phyloP scores from a whole-genome alignment of 2,329 filamentous ascomycete genomes.

The Arthroderma sp. region DNA sequence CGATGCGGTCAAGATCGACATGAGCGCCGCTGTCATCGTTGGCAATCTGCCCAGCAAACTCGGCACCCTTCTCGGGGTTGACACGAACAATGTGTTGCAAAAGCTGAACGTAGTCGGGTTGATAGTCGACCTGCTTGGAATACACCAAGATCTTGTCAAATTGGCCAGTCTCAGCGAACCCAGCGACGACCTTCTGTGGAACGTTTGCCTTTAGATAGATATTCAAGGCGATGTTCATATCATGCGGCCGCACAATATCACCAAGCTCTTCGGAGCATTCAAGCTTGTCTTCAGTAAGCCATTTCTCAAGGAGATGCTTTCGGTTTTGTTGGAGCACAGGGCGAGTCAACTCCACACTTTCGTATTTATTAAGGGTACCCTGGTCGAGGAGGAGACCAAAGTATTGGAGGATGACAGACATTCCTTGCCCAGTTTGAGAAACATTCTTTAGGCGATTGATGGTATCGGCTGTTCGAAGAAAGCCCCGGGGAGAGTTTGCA shows the following conservation, averaged over 20 bases:
- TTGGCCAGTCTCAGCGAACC: slow-evolving; percentile 87
- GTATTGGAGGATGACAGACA: slow-evolving; percentile 92
- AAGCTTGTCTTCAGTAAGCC: slow-evolving; percentile 91
- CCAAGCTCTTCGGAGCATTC: slow-evolving; percentile 93
- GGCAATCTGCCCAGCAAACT: slow-evolving; percentile 85
- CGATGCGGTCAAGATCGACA: slow-evolving; percentile 84
- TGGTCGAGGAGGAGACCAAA: slow-evolving; percentile 96
- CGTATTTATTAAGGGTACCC: slow-evolving; percentile 79
- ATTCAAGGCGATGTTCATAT: slow-evolving; percentile 70
- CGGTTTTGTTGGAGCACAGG: slow-evolving; percentile 87
- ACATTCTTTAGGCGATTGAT: slow-evolving; percentile 92
- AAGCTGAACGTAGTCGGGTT: slow-evolving; percentile 87
- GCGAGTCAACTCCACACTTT: slow-evolving; percentile 84
- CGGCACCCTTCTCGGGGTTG: slow-evolving; percentile 84
- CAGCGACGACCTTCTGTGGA: slow-evolving; percentile 86
- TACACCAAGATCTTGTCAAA: slow-evolving; percentile 96
- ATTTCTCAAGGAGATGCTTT: slow-evolving; percentile 94
- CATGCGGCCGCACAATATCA: slow-evolving; percentile 81
- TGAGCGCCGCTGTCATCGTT: slow-evolving; percentile 78
- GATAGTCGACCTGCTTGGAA: slow-evolving; percentile 69
- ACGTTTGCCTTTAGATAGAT: slow-evolving; percentile 88
- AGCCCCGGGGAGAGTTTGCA: slow-evolving; percentile 89
- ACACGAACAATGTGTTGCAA: slow-evolving; percentile 84
- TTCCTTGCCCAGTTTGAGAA: slow-evolving; percentile 57
- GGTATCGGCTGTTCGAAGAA: slow-evolving; percentile 84